These are phyloP conservation scores for Canna indica DNA, from an alignment of 176 grass and related monocot species.

Conservation along the genomic window DNA sequence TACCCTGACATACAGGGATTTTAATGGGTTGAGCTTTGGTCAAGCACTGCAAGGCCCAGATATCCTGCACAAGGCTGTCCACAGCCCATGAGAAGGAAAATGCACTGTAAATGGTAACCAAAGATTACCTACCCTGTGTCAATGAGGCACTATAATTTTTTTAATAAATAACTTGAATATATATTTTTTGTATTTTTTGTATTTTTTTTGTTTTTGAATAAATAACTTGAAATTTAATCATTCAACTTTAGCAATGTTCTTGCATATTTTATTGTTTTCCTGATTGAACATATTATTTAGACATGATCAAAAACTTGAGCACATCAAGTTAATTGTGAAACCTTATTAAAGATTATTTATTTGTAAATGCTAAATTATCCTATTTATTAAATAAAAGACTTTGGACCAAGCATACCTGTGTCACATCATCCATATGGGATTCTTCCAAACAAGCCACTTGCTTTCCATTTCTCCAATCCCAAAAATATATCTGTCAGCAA, in stretches of 20 bases:
- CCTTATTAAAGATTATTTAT: too few relatives aligned
- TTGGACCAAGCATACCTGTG: constrained; percentile 33
- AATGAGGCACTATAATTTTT: too few relatives aligned
- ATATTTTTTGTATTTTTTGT: too few relatives aligned
- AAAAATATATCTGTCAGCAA: constrained; percentile 58
- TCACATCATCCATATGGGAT: constrained; percentile 89
- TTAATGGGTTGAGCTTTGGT: neutral
- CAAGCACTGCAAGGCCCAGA: neutral
- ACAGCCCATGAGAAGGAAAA: neutral
- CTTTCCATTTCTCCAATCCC: constrained; percentile 94
- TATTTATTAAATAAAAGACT: neutral
- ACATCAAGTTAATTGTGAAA: too few relatives aligned
- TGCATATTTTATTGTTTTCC: neutral
- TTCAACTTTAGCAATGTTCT: neutral
- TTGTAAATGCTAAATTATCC: neutral
- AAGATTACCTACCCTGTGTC: neutral
- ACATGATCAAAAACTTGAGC: too few relatives aligned
- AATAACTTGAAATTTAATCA: neutral
- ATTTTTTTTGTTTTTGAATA: too few relatives aligned
- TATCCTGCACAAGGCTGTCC: neutral
- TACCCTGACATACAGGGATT: too few relatives aligned
- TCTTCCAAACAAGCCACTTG: constrained; percentile 75
- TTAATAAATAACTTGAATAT: neutral
- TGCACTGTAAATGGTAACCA: neutral
- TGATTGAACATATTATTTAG: neutral